Conservation (phyloP, 2,329 filamentous ascomycete species). For the Penicillium hordei region DNA sequence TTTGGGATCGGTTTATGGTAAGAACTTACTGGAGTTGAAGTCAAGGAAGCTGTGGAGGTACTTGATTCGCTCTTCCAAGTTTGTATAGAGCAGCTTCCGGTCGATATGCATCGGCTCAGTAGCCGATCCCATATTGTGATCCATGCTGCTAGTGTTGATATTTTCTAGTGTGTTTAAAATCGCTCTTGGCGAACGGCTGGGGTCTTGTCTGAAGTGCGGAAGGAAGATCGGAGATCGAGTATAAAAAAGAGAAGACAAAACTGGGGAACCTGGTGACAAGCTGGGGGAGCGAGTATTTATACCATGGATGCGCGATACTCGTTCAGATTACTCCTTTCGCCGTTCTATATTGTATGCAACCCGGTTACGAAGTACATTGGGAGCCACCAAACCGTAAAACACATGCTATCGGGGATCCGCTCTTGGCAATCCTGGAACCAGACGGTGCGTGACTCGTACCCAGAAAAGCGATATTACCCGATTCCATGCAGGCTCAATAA, state of each 20-base stretch:
- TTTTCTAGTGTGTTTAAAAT: background rate
- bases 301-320: background rate
- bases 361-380: background rate
- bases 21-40: conserved; percentile 64
- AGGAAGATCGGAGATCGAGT: background rate
- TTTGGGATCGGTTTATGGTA: background rate
- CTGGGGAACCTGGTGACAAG: conserved; percentile 19
- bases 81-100: conserved; percentile 69
- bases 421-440: background rate
- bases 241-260: conserved; percentile 9
- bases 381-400: conserved; percentile 1
- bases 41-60: conserved; percentile 76
- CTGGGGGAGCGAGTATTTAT: conserved; percentile 18
- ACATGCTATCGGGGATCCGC: background rate
- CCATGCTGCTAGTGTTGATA: conserved; percentile 13
- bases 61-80: conserved; percentile 66
- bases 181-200: background rate
- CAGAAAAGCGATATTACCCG: conserved; percentile 11
- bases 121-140: conserved; percentile 15
- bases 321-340: background rate
- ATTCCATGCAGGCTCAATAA: conserved; percentile 5
- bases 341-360: background rate
- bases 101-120: conserved; percentile 58
- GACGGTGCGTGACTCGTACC: conserved; percentile 9
- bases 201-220: background rate